A percentile compares a stretch with the other conserved stretches of the same genome.
These are phyloP conservation scores for Ocimum tenuiflorum DNA, from an alignment of 257 asterid genomes.

Conservation along the genomic window DNA sequence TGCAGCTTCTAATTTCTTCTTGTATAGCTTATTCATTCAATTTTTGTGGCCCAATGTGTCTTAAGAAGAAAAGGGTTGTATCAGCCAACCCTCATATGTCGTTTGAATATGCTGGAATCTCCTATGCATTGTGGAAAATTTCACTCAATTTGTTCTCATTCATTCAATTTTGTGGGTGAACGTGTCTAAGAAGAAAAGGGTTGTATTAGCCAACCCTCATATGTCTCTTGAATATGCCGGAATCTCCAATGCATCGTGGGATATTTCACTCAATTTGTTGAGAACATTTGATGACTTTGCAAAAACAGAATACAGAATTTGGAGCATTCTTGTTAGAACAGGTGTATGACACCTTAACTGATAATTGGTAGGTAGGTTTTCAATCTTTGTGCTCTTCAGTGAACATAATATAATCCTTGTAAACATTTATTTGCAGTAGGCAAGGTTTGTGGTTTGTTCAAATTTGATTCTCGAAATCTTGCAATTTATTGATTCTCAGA, in stretches of 20 bases:
- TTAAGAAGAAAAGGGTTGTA: neutral
- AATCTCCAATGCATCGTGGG: too few relatives aligned
- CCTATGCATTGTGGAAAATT: too few relatives aligned
- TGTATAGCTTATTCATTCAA: neutral
- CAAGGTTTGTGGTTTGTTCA: neutral
- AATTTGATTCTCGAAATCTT: neutral
- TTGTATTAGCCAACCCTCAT: neutral
- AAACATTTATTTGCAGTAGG: neutral
- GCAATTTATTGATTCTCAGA: slow-evolving; percentile 8
- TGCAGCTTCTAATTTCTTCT: neutral
- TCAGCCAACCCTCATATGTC: neutral
- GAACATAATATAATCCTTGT: neutral
- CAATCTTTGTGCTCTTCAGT: neutral
- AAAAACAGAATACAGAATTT: neutral
- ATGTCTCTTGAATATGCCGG: too few relatives aligned
- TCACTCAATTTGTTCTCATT: neutral
- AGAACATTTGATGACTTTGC: neutral
- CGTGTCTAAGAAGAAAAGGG: neutral
- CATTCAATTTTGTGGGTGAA: slow-evolving; percentile 1
- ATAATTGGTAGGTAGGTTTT: neutral
- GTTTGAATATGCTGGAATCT: too few relatives aligned
- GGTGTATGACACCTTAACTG: neutral
- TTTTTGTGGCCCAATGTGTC: neutral
- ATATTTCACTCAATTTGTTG: neutral
- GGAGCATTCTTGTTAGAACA: neutral